Evolutionary conservation across 495 filamentous ascomycete genomes (phyloP), one percentile per base, ranked within the genome.

Genomic region (Cetradonia linearis): DNA sequence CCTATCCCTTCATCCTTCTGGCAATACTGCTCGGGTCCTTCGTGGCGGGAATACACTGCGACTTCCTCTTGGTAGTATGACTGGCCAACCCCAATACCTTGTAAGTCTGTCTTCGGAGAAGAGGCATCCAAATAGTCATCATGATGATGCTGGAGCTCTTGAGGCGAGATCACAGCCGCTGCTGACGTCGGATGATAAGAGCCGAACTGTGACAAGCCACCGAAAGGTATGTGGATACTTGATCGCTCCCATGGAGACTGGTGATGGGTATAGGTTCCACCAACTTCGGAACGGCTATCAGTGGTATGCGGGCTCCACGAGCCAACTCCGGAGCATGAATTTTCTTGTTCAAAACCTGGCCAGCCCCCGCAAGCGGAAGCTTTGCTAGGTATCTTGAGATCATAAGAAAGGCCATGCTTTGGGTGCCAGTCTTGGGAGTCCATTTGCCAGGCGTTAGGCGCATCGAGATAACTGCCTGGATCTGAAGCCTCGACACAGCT

Each of bases 201-300:
- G 16, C 58, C 50, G 50, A 38, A 33, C 10, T 36, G 28, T 5
- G 28, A 25, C 33, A 50, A 2, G 6, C 50, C 37, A 18, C 59
- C 42, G 10, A 16, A 37, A 23, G 28, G 50, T 34, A 34, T 44
- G 31, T 27, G 27, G 30, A 55, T 36, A 36, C 52, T 25, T 7
- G 34, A 13, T 48, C 50, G 47, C 36, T 61, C 50, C 59, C 52
- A 60, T 13, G 58, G 37, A 30, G 59, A 34, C 28, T 37, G 38
- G 6, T 55, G 42, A 18, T 48, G 30, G 13, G 20, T 27, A 28
- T 46, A 37, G 23, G 14, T 46, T 4, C 59, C 59, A n/a, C 40
- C 59, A 11, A 40, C 59, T 30, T 61, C 59, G 50, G 59, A 61
- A 37, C 50, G 59, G 34, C 59, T 61, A 50, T 61, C 59, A 33